These are phyloP conservation scores for Rosa lucieae DNA, from an alignment of 306 rosid species.

Conservation along the genomic window DNA sequence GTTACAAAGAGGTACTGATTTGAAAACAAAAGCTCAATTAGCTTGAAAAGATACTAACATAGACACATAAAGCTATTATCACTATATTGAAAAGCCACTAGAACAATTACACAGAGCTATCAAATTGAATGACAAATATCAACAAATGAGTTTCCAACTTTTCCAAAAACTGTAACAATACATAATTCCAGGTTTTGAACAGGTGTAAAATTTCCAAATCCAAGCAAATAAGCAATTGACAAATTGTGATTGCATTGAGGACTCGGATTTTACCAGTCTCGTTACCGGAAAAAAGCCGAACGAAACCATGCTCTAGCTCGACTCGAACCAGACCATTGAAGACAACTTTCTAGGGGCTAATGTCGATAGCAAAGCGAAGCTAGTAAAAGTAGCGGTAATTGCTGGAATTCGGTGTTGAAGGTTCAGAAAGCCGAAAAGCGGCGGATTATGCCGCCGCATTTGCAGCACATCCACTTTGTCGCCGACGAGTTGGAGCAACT, in stretches of 20 bases:
- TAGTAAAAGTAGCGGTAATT: neutral
- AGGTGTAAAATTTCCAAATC: no score
- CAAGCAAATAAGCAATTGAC: no score
- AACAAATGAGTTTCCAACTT: no score
- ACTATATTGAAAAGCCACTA: no score
- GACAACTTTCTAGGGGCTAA: slow-evolving; percentile 71
- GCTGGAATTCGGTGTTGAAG: slow-evolving; percentile 40
- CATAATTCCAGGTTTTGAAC: no score
- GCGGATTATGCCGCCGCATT: slow-evolving; percentile 65
- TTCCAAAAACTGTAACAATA: no score
- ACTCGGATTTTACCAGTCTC: slow-evolving; percentile 73
- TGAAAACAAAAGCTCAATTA: no score
- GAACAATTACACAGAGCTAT: no score
- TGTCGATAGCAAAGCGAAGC: slow-evolving; percentile 50
- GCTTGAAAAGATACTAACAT: no score
- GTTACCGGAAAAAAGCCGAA: slow-evolving; percentile 52
- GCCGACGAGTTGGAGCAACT: slow-evolving; percentile 56
- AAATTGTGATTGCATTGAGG: slow-evolving; percentile 36
- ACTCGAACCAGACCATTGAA: slow-evolving; percentile 51
- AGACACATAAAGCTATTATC: no score
- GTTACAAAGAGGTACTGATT: no score
- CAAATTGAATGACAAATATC: no score
- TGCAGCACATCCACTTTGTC: slow-evolving; percentile 63
- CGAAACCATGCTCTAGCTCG: slow-evolving; percentile 69
- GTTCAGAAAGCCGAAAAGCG: slow-evolving; percentile 68